Evolutionary conservation across 371 early-diverging fungal species (phyloP).

Genomic region (Lichtheimia corymbifera): DNA sequence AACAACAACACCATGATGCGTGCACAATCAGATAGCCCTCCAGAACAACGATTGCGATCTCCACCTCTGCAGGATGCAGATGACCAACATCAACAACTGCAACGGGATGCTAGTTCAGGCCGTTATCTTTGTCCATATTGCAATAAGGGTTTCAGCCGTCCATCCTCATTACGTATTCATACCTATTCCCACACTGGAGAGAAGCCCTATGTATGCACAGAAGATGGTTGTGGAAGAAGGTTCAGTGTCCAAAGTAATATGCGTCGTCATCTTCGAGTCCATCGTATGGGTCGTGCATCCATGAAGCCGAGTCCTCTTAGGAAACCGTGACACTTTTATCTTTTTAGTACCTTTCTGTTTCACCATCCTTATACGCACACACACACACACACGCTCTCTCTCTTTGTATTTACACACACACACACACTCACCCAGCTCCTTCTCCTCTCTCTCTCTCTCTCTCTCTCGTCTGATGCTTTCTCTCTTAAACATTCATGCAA

Average conservation of each 20-base stretch:
- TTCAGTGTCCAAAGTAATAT: conserved; percentile 67
- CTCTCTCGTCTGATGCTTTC: too few relatives aligned
- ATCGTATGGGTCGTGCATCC: conserved; percentile 22
- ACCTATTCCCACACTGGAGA: conserved; percentile 69
- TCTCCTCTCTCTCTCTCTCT: too few relatives aligned
- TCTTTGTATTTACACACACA: too few relatives aligned
- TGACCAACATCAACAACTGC: conserved; percentile 7
- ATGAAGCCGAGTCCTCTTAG: conserved; percentile 17
- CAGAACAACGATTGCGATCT: conserved; percentile 8
- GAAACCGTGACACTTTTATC: conserved; percentile 4
- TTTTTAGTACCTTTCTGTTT: conserved; percentile 2
- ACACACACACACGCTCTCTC: not conserved
- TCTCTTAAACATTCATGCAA: too few relatives aligned
- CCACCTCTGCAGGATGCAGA: conserved; percentile 12
- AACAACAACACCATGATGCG: conserved; percentile 8
- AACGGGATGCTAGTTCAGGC: conserved; percentile 13
- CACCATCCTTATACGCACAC: not conserved
- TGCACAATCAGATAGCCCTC: conserved; percentile 18
- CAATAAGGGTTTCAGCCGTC: conserved; percentile 59
- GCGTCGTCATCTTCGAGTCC: conserved; percentile 59
- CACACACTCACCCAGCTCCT: too few relatives aligned
- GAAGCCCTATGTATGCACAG: conserved; percentile 59
- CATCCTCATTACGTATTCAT: conserved; percentile 61
- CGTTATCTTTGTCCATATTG: conserved; percentile 53
- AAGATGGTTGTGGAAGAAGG: conserved; percentile 53